phyloP scores from a whole-genome alignment of 805 yeast genomes.

The Maudiozyma turicensis region DNA sequence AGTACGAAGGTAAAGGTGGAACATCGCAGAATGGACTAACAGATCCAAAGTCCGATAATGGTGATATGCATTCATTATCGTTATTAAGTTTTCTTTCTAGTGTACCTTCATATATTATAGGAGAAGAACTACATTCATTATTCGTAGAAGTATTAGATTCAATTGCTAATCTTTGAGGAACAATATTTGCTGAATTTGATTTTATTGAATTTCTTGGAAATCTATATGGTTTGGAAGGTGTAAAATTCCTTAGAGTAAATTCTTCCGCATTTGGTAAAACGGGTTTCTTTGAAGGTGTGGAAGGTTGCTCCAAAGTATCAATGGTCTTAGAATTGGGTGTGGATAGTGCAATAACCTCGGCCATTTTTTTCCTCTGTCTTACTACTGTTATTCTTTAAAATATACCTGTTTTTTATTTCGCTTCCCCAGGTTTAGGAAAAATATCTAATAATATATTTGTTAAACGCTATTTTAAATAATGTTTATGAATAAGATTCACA shows the following conservation, averaged over 20 bases:
- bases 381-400: background rate
- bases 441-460: too few relatives aligned
- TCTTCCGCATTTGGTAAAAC: background rate
- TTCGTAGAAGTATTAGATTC: background rate
- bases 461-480: too few relatives aligned
- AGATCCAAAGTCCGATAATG: slow-evolving; percentile 13
- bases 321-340: slow-evolving; percentile 11
- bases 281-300: slow-evolving; percentile 9
- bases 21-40: slow-evolving; percentile 20
- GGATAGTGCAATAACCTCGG: slow-evolving; percentile 4
- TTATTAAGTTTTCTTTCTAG: slow-evolving; percentile 5
- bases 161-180: slow-evolving; percentile 2
- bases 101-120: slow-evolving; percentile 3
- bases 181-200: background rate
- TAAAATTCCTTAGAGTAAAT: background rate
- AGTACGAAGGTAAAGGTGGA: slow-evolving; percentile 11
- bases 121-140: background rate
- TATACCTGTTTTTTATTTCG: background rate
- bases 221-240: slow-evolving; percentile 9
- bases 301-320: slow-evolving; percentile 3
- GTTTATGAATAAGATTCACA: too few relatives aligned
- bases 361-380: background rate
- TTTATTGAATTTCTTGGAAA: slow-evolving; percentile 1
- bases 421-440: too few relatives aligned
- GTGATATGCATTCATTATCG: slow-evolving; percentile 7